These are phyloP conservation scores for Leishmania tropica DNA, from an alignment of 208 protist genomes.

Conservation along the genomic window DNA sequence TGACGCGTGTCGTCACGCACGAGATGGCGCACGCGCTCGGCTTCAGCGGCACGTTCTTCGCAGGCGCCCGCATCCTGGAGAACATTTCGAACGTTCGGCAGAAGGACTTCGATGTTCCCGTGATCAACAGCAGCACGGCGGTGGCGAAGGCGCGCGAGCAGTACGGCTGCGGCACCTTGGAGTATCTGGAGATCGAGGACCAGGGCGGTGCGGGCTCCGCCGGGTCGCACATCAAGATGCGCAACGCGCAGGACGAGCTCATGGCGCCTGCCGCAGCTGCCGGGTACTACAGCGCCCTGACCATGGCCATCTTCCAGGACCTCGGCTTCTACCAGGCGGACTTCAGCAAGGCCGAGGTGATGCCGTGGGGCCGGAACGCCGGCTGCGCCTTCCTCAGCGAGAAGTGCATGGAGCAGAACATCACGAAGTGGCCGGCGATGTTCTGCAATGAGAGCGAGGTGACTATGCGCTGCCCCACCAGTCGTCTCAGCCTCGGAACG, in stretches of 20 bases:
- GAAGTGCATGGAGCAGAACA: slow-evolving; percentile 42
- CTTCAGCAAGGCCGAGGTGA: slow-evolving; percentile 61
- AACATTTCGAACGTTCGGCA: too few relatives aligned
- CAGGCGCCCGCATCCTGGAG: too few relatives aligned
- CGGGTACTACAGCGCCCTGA: slow-evolving; percentile 72
- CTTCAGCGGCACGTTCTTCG: slow-evolving; percentile 43
- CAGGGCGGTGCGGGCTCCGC: slow-evolving; percentile 41
- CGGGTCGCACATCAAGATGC: slow-evolving; percentile 85
- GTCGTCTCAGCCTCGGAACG: background rate
- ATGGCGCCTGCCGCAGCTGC: slow-evolving; percentile 51
- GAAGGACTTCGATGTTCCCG: slow-evolving; percentile 10
- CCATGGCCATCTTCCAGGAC: slow-evolving; percentile 83
- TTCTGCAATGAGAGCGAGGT: slow-evolving; percentile 32
- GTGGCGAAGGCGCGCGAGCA: slow-evolving; percentile 43
- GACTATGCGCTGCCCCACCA: background rate
- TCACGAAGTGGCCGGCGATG: slow-evolving; percentile 47
- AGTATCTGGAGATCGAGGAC: slow-evolving; percentile 83
- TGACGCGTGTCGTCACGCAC: slow-evolving; percentile 51
- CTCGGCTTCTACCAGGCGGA: slow-evolving; percentile 80
- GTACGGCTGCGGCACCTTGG: slow-evolving; percentile 66
- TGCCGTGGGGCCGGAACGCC: slow-evolving; percentile 67
- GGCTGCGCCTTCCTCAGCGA: slow-evolving; percentile 61
- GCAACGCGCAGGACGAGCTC: slow-evolving; percentile 80
- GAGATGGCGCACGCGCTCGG: slow-evolving; percentile 91
- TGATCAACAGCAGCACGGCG: slow-evolving; percentile 27